Evolutionary conservation across 345 rosid genomes (phyloP), one percentile per base, ranked within the genome.

Genomic region (Gossypium mustelinum): DNA sequence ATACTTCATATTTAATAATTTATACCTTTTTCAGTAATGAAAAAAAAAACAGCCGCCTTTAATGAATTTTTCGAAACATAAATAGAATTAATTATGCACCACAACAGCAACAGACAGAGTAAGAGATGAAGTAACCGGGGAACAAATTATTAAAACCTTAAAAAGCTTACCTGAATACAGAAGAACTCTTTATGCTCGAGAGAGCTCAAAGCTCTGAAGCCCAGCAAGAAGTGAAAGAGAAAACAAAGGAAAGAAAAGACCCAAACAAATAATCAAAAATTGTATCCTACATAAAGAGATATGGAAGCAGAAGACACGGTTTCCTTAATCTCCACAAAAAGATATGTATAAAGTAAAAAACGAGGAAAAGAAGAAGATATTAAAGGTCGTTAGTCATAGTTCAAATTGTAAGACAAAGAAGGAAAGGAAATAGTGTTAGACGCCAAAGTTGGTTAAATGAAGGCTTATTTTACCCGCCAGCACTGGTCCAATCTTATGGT

Each of bases 391-490:
- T 77, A 24, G 63, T 62, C 51, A 10, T 41, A 16, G 75, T 22
- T 73, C 39, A 58, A 61, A 10, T 27, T 70, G 45, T 56, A 29
- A 20, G 74, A 52, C 45, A 11, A 16, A 47, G n/a, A 54, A 39
- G 16, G 18, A 17, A 65, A 29, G n/a, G 68, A 13, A 45, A 57
- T 22, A 27, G 10, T 24, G 17, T 24, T 58, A 11, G 9, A 24
- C 63, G 63, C 63, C 63, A 58, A 58, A 58, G 63, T 58, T 58
- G 63, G 63, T 24, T 24, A 58, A 22, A 20, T 22, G 10, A 60
- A 65, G 60, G 55, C 74, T 39, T 17, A 34, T 13, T 65, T 75
- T 61, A 68, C 79, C 84, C 73, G 81, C 79, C 66, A 52, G 50
- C 45, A 52, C 60, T 50, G 77, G 84, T 81, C 79, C 63, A 29